Conservation (phyloP, 73 alveolate genomes). For the Breviolum minutum region DNA sequence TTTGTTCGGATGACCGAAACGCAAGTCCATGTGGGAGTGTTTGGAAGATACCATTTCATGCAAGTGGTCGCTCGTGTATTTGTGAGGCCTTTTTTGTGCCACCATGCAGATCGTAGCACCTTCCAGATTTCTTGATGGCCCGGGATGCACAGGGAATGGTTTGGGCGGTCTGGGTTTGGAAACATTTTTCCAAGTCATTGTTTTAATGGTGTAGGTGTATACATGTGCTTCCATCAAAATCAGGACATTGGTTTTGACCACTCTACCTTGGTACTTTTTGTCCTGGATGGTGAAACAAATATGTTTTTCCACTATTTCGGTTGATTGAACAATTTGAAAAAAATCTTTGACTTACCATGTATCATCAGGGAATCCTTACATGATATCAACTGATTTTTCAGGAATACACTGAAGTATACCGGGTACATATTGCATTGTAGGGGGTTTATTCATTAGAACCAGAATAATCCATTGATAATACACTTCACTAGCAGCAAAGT, state of each 20-base stretch:
- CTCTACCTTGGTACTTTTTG: not conserved
- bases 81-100: not conserved
- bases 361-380: not conserved
- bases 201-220: no score
- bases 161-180: no score
- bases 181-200: no score
- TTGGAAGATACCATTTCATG: no score
- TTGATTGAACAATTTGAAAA: not conserved
- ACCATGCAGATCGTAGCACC: constrained; percentile 95
- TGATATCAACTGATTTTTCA: not conserved
- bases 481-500: not conserved
- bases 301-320: not conserved
- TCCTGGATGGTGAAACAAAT: not conserved
- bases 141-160: not conserved
- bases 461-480: not conserved
- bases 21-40: no score
- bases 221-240: no score
- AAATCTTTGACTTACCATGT: no score
- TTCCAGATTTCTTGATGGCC: constrained; percentile 93
- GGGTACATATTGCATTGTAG: not conserved
- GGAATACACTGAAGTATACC: not conserved
- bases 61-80: no score
- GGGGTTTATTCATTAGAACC: not conserved
- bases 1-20: no score
- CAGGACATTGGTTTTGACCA: no score